phyloP scores from a whole-genome alignment of 345 rosid genomes.

The Mallotus nudiflorus region DNA sequence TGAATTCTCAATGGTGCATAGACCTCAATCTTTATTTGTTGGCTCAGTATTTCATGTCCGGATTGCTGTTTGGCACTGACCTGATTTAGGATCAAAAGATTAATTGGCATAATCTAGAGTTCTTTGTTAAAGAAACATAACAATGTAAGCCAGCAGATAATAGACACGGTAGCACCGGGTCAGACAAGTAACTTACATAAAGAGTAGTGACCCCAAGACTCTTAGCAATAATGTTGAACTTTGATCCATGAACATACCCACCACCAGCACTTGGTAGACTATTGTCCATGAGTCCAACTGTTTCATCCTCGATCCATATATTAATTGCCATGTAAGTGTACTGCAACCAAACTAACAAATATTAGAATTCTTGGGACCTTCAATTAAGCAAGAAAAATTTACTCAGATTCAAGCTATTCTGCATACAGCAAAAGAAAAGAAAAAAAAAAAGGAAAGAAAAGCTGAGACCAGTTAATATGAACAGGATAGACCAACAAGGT shows the following conservation, averaged over 20 bases:
- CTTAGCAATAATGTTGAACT: constrained; percentile 64
- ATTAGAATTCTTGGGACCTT: constrained; percentile 3
- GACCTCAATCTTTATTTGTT: constrained; percentile 78
- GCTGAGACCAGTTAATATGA: not conserved
- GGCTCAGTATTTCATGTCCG: constrained; percentile 74
- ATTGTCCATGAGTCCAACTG: constrained; percentile 57
- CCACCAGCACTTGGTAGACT: constrained; percentile 39
- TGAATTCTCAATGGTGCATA: constrained; percentile 74
- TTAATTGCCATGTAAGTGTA: constrained; percentile 63
- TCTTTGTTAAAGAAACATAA: constrained; percentile 11
- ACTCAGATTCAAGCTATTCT: not conserved
- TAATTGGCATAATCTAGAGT: constrained; percentile 24
- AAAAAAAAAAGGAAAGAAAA: too few relatives aligned
- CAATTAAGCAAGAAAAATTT: not conserved
- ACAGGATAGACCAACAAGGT: constrained; percentile 5
- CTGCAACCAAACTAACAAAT: constrained; percentile 51
- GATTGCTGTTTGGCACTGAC: constrained; percentile 76
- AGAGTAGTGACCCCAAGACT: constrained; percentile 76
- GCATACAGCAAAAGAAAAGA: not conserved
- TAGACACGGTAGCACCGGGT: constrained; percentile 11
- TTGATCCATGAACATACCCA: constrained; percentile 42
- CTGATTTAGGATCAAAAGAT: constrained; percentile 42
- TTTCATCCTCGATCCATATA: constrained; percentile 68
- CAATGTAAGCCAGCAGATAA: not conserved
- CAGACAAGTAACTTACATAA: constrained; percentile 54